These are phyloP conservation scores for Russula sp. DNA, from an alignment of 768 basidiomycete species.

Conservation along the genomic window DNA sequence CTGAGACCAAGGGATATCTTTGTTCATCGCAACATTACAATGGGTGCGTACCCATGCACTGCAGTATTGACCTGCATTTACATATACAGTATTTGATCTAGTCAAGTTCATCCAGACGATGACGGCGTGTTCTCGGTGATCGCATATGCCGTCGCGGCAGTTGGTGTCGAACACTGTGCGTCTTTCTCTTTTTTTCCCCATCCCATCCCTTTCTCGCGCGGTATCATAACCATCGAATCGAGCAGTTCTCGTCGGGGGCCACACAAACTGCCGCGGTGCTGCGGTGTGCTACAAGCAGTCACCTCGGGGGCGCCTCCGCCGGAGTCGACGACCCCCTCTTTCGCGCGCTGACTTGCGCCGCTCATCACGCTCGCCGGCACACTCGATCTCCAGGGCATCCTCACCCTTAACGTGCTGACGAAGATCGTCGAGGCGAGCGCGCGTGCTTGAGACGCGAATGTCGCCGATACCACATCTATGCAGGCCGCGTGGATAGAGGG, in stretches of 20 bases:
- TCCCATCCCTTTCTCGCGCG: no score
- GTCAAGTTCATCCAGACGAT: slow-evolving; percentile 70
- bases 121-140: slow-evolving; percentile 65
- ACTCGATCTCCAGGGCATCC: slow-evolving; percentile 36
- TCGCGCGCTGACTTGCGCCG: slow-evolving; percentile 68
- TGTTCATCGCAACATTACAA: slow-evolving; percentile 81
- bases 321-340: slow-evolving; percentile 32
- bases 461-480: slow-evolving; percentile 23
- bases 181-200: slow-evolving; percentile 32
- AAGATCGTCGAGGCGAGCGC: slow-evolving; percentile 21
- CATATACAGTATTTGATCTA: no score
- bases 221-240: no score
- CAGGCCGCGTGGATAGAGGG: slow-evolving; percentile 26
- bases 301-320: slow-evolving; percentile 26
- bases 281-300: slow-evolving; percentile 46
- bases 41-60: slow-evolving; percentile 59
- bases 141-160: slow-evolving; percentile 58
- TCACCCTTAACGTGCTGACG: slow-evolving; percentile 30
- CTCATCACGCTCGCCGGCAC: slow-evolving; percentile 47
- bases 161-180: slow-evolving; percentile 74
- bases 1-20: slow-evolving; percentile 83
- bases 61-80: background rate
- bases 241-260: slow-evolving; percentile 80
- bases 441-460: slow-evolving; percentile 26
- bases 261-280: slow-evolving; percentile 77